Percentiles rank a stretch among this genome's conserved stretches.
phyloP scores from a whole-genome alignment of 352 stramenopile species.

The Thraustotheca clavata region DNA sequence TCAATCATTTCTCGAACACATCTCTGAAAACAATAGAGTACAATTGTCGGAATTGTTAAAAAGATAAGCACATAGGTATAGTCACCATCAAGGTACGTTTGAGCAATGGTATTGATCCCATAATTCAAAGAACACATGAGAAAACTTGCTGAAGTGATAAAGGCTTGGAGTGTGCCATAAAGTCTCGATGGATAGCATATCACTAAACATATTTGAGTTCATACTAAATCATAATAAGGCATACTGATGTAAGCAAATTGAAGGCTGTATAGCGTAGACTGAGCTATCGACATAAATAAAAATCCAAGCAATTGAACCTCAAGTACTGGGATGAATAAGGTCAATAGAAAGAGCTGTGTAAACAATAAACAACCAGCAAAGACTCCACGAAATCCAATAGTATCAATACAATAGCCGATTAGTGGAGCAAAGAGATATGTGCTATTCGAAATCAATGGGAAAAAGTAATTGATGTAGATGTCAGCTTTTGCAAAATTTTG shows the following conservation, averaged over 20 bases:
- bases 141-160: conserved; percentile 61
- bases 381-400: conserved; percentile 69
- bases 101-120: conserved; percentile 60
- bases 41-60: conserved; percentile 42
- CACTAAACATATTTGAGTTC: conserved; percentile 30
- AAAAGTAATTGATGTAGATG: conserved; percentile 60
- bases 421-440: conserved; percentile 73
- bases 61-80: conserved; percentile 50
- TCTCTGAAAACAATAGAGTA: conserved; percentile 57
- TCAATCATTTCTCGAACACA: conserved; percentile 45
- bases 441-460: conserved; percentile 65
- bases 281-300: conserved; percentile 62
- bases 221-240: conserved; percentile 20
- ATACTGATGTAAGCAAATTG: conserved; percentile 82
- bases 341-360: conserved; percentile 50
- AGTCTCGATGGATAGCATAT: conserved; percentile 72
- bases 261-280: conserved; percentile 67
- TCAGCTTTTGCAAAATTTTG: conserved; percentile 27
- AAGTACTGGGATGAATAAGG: conserved; percentile 55
- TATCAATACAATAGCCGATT: conserved; percentile 66
- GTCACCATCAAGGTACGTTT: conserved; percentile 54
- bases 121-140: conserved; percentile 65
- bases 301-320: conserved; percentile 55
- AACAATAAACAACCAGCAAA: conserved; percentile 54
- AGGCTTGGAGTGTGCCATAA: conserved; percentile 71